Conservation (phyloP, 2,329 filamentous ascomycete species). For the Myriosclerotinia duriaeana region DNA sequence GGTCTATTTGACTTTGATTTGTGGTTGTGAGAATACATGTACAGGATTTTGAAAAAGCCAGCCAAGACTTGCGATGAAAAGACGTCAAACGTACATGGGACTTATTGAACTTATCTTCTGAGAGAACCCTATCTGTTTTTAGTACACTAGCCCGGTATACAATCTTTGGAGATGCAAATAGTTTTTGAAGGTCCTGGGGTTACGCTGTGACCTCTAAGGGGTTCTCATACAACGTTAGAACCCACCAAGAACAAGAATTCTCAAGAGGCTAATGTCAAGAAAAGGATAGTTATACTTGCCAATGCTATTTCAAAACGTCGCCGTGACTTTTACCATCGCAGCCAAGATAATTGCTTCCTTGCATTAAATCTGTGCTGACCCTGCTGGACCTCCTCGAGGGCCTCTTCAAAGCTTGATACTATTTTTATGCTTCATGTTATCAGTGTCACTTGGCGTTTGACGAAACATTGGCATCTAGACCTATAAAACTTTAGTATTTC, state of each 20-base stretch:
- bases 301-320: slow-evolving; percentile 15
- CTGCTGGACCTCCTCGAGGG: too few species aligned
- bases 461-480: slow-evolving; percentile 3
- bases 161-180: slow-evolving; percentile 6
- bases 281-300: slow-evolving; percentile 8
- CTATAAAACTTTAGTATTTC: background rate
- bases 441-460: slow-evolving; percentile 22
- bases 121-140: slow-evolving; percentile 9
- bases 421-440: slow-evolving; percentile 8
- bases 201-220: slow-evolving; percentile 13
- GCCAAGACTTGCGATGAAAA: slow-evolving; percentile 22
- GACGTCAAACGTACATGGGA: slow-evolving; percentile 3
- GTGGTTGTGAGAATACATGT: background rate
- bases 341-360: slow-evolving; percentile 18
- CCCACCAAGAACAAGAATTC: slow-evolving; percentile 13
- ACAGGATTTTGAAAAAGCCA: slow-evolving; percentile 17
- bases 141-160: background rate
- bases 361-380: background rate
- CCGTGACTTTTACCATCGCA: background rate
- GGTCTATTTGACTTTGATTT: background rate
- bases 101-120: background rate
- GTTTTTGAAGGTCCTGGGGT: slow-evolving; percentile 5
- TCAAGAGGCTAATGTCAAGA: slow-evolving; percentile 12
- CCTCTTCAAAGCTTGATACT: background rate
- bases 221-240: slow-evolving; percentile 17